A percentile compares a stretch with the other conserved stretches of the same genome.
Evolutionary conservation across 805 yeast genomes (phyloP).

Genomic region (Ogataea nonfermentans): DNA sequence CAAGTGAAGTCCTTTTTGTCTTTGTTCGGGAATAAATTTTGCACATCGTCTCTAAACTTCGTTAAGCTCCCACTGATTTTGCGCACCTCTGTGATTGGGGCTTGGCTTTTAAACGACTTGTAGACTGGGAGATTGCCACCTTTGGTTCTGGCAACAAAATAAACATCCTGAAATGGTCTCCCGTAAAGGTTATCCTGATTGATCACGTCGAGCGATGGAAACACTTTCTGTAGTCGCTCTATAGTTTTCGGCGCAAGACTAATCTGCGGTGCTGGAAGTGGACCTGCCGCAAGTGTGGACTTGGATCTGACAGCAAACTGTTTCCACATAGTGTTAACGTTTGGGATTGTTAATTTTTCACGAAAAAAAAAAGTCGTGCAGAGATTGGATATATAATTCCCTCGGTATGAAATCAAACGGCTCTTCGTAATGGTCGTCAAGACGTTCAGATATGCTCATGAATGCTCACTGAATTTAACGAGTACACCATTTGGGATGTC

Average conservation of each 20-base stretch:
- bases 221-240: slow-evolving; percentile 18
- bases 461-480: slow-evolving; percentile 10
- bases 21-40: slow-evolving; percentile 46
- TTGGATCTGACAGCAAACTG: slow-evolving; percentile 16
- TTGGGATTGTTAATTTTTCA: slow-evolving; percentile 2
- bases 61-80: slow-evolving; percentile 66
- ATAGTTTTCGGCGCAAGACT: slow-evolving; percentile 2
- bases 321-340: slow-evolving; percentile 4
- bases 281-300: slow-evolving; percentile 14
- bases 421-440: slow-evolving; percentile 13
- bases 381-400: not conserved
- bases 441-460: slow-evolving; percentile 16
- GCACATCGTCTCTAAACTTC: slow-evolving; percentile 66
- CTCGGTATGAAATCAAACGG: not conserved
- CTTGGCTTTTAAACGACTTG: slow-evolving; percentile 60
- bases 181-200: slow-evolving; percentile 25
- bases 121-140: slow-evolving; percentile 82
- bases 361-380: not conserved
- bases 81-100: slow-evolving; percentile 69
- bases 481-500: slow-evolving; percentile 16
- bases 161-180: slow-evolving; percentile 39
- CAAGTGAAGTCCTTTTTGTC: slow-evolving; percentile 44
- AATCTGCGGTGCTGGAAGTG: not conserved
- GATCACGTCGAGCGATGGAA: slow-evolving; percentile 29
- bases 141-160: slow-evolving; percentile 48